Base-by-base conservation (phyloP, 148 eudicot genomes). In the Fagopyrum homotropicum region DNA sequence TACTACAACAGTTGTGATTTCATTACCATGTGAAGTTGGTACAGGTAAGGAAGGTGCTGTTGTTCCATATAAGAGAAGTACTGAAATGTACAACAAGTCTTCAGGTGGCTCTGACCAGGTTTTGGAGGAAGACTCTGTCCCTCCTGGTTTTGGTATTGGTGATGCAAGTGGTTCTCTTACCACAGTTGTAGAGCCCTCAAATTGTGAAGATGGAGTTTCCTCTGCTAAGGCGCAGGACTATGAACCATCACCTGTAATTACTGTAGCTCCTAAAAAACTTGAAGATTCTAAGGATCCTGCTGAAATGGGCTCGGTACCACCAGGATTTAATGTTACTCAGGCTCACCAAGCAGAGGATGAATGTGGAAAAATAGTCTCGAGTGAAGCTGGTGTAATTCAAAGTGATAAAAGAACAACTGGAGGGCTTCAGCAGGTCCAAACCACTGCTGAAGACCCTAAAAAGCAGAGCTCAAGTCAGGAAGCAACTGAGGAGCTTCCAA, bases 291-390 rank as follows among this genome's bases (percentile, higher is more conserved):
- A 19, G 48, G 43, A 40, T 66, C 80, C 16, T 66, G 48, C 45
- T 76, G 45, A 77, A 43, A 74, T 66, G 30, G 77, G 49, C 40
- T 77, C 77, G 72, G 73, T 73, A 2, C 72, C 80, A 19, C 76
- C 82, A 16, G 83, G 83, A 73, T 73, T 73, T 80, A 63, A 44
- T 30, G 64, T 64, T 45, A 30, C 82, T 45, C 55, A 80, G 52
- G 45, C 79, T 72, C 69, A 17, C 73, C 30, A 72, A 54, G 45
- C 69, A 46, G 64, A 60, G 63, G 63, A 70, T 30, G 43, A 57
- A 44, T 60, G 44, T 59, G 73, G 15, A 26, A 56, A 48, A 52
- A 5, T 68, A 47, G 48, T 17, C 35, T 52, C 73, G 30, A n/a
- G 73, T 80, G 72, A 15, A 72, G 63, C 59, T 45, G 40, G 35